Base-by-base conservation (phyloP, 176 grass and related monocot species). In the Musa itinerans region DNA sequence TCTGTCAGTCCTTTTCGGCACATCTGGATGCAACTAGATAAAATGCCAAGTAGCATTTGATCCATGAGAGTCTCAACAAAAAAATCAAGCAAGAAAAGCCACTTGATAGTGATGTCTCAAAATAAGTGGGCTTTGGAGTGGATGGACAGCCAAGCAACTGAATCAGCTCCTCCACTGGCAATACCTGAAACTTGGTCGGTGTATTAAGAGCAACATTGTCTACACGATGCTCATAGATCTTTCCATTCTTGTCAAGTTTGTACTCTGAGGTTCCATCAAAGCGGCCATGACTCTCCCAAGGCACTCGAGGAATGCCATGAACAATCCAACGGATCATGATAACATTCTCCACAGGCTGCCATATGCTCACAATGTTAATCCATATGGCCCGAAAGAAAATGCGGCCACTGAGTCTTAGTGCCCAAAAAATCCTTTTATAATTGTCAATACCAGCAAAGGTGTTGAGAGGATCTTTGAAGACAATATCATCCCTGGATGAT, bases 301-400 rank as follows among this genome's bases (percentile, higher is more conserved):
- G 95, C 23, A 99, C 90, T 49, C 88, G 80, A 65, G 90, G 95
- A 71, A 94, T 89, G 62, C 95, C 90, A 2, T 99, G 95, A 59
- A 86, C 84, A 65, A 92, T 99, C 95, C 95, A 99, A 63, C 95
- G 90, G 63, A 99, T 99, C 95, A 99, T 99, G 72, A 99, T 85
- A 51, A 82, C 79, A 73, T 89, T 87, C 58, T 99, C 90, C 6
- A 85, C 89, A 73, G 95, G 95, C 76, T 99, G 95, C 95, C 95
- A 99, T 71, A 99, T 87, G 59, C 88, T 94, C 43, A 87, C 88
- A 72, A 94, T 94, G 78, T 99, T 89, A 11, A 99, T 83, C 90
- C 86, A 91, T 76, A 91, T 75, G 53, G 88, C 71, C 71, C 91
- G 93, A 65, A 99, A 94, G 78, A 99, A 90, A 63, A 99, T 88